These are phyloP conservation scores for Volvox carteri DNA, from an alignment of 163 green algal species.

Conservation along the genomic window DNA sequence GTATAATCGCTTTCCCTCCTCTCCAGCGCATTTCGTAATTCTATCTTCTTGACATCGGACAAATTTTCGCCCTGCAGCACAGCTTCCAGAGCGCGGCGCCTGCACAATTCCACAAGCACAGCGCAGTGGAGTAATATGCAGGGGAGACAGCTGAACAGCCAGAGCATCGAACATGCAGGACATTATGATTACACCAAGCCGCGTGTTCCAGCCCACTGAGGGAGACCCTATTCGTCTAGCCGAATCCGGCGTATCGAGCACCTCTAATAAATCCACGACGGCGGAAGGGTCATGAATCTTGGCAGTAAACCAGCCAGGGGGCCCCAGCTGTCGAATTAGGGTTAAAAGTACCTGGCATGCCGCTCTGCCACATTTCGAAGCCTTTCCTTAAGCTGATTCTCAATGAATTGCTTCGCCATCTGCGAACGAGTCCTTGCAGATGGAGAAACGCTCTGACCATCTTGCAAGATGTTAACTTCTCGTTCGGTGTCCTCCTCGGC, in stretches of 20 bases:
- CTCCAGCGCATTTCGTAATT: slow-evolving; percentile 80
- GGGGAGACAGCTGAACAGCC: too few species aligned
- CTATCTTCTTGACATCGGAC: slow-evolving; percentile 73
- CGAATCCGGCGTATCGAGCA: too few species aligned
- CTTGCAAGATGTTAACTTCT: neutral
- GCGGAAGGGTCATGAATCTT: too few species aligned
- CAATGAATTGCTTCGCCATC: slow-evolving; percentile 7
- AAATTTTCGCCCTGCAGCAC: slow-evolving; percentile 70
- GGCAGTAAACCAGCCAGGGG: too few species aligned
- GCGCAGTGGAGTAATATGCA: too few species aligned
- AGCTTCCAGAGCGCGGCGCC: slow-evolving; percentile 74
- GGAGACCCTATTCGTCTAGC: too few species aligned
- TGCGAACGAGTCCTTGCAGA: neutral
- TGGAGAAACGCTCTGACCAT: neutral
- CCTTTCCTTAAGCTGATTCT: neutral
- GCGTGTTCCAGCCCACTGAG: too few species aligned
- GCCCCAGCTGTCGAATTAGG: neutral
- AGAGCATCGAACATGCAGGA: too few species aligned
- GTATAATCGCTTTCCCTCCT: slow-evolving; percentile 89
- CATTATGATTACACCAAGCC: too few species aligned
- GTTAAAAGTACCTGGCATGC: neutral
- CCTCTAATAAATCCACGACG: too few species aligned
- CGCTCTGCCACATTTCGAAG: neutral
- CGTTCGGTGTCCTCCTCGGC: too few species aligned
- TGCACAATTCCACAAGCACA: slow-evolving; percentile 50